Evolutionary conservation across 2,329 filamentous ascomycete genomes (phyloP).

Genomic region (Sclerotinia sclerotiorum): DNA sequence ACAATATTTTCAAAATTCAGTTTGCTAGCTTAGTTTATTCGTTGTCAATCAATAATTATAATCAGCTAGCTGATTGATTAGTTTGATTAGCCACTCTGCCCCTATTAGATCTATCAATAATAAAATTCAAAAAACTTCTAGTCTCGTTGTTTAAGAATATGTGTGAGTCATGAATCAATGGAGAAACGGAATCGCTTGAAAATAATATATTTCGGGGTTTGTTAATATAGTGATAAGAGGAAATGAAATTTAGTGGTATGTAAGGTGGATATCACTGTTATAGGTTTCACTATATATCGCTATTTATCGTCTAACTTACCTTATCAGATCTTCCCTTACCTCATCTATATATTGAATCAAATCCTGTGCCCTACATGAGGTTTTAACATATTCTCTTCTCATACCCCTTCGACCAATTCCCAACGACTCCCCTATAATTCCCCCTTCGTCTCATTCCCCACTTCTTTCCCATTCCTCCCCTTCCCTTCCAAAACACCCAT

Average conservation of each 20-base stretch:
- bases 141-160: no score
- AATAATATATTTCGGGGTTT: background rate
- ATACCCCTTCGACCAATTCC: background rate
- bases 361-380: background rate
- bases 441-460: background rate
- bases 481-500: conserved; percentile 48
- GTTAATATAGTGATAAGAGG: background rate
- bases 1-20: no score
- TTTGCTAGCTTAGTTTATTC: no score
- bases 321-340: background rate
- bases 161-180: no score
- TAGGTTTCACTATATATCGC: background rate
- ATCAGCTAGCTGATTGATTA: no score
- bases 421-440: background rate
- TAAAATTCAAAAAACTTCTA: no score
- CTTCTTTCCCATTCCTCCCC: conserved; percentile 4
- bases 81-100: no score
- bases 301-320: background rate
- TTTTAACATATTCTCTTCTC: background rate
- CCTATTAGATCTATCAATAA: no score
- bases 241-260: background rate
- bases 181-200: no score
- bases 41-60: no score
- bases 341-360: background rate
- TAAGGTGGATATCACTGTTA: background rate